Evolutionary conservation across 1,139 yeast genomes (phyloP).

Genomic region (Zhuliangozyma parablackwelliae): DNA sequence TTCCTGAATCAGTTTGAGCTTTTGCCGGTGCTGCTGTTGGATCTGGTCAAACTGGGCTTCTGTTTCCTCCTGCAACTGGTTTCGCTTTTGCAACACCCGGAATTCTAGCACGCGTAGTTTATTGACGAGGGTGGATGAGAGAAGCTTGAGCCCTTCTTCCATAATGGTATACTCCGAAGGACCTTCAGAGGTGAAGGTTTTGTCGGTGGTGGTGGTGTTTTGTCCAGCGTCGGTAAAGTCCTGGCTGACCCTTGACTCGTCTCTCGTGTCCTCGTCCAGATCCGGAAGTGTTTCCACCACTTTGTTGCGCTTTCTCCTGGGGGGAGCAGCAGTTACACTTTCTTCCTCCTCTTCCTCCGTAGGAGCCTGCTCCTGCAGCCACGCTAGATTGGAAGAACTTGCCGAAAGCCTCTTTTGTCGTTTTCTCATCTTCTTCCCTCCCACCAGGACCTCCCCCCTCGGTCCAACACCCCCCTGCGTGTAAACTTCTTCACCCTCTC

Average conservation of each 20-base stretch:
- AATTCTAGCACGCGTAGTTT: slow-evolving; percentile 13
- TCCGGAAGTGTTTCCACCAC: slow-evolving; percentile 1
- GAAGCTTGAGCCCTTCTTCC: slow-evolving; percentile 9
- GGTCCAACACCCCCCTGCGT: too few species aligned
- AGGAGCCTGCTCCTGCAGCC: too few species aligned
- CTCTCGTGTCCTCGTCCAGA: slow-evolving; percentile 1
- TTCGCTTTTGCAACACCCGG: slow-evolving; percentile 9
- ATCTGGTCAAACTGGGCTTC: slow-evolving; percentile 11
- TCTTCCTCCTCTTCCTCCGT: not conserved
- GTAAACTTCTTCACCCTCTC: too few species aligned
- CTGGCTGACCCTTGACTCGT: not conserved
- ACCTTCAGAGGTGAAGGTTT: not conserved
- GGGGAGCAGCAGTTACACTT: not conserved
- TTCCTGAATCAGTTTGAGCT: slow-evolving; percentile 7
- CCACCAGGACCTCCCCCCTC: too few species aligned
- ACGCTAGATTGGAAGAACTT: not conserved
- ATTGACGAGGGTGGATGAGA: slow-evolving; percentile 10
- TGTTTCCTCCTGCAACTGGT: slow-evolving; percentile 12
- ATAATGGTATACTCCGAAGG: slow-evolving; percentile 2
- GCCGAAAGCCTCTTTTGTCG: not conserved
- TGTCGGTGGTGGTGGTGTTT: slow-evolving; percentile 2
- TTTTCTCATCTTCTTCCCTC: slow-evolving; percentile 1
- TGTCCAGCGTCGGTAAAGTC: slow-evolving; percentile 3
- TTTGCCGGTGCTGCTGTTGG: slow-evolving; percentile 5
- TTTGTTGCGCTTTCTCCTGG: slow-evolving; percentile 1